Evolutionary conservation across 176 grass and related monocot genomes (phyloP), one percentile per base, ranked within the genome.

Genomic region (Phragmites australis): DNA sequence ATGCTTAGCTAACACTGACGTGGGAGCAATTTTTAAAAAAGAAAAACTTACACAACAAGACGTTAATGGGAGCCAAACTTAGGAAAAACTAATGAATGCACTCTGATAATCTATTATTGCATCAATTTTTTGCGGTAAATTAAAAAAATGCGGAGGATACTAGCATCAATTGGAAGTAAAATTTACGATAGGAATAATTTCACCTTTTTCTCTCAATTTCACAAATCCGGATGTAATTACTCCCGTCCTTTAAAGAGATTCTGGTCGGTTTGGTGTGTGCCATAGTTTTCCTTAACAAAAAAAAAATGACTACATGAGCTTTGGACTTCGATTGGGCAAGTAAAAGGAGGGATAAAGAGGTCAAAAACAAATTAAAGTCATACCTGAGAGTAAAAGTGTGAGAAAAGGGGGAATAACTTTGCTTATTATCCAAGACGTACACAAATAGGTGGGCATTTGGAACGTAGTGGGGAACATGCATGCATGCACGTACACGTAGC

Each of bases 401-500:
- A n/a, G n/a, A 27, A 17, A 51, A 65, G 39, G 37, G 21, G 4
- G 8, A 48, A 9, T 60, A 42, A 18, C 68, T 52, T 88, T 80
- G 86, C 75, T 67, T 74, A 68, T 43, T 23, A 45, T 67, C 75
- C 69, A 80, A 80, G 87, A 60, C n/a, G n/a, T n/a, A n/a, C 81
- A 80, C 9, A 59, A 79, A 59, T 60, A 32, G 58, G 63, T 42
- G 58, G 15, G 30, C 75, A 49, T 60, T 80, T 84, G 61, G 81
- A 58, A 42, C 3, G 48, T 79, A 71, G 75, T 32, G 68, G 87
- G 68, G 75, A 66, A 74, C 81, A 88, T 14, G 42, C 81, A 79
- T 73, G 75, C 75, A 68, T 74, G 74, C 80, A 83, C 80, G 75
- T 56, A 70, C 85, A 80, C 15, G 30, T 72, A 81, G 62, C 71